phyloP scores from a whole-genome alignment of 352 stramenopile species.

The Phytophthora pseudosyringae region DNA sequence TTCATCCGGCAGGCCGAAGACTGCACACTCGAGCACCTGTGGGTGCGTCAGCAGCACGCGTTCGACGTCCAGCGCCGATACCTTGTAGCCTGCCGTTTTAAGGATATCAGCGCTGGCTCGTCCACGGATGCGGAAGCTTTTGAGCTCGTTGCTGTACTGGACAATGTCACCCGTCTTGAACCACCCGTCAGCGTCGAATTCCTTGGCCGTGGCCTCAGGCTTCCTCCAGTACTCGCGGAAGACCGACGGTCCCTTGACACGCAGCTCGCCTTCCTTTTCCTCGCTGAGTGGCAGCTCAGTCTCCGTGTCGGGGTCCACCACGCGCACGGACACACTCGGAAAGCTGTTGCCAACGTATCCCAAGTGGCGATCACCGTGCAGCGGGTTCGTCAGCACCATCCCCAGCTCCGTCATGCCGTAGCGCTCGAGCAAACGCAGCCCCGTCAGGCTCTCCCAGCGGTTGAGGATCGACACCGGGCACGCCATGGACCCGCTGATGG shows the following conservation, averaged over 20 bases:
- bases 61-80: constrained; percentile 93
- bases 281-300: constrained; percentile 41
- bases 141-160: constrained; percentile 65
- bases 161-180: constrained; percentile 93
- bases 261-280: constrained; percentile 78
- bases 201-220: constrained; percentile 81
- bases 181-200: constrained; percentile 87
- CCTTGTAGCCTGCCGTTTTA: constrained; percentile 93
- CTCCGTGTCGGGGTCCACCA: constrained; percentile 82
- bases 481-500: constrained; percentile 88
- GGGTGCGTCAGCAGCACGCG: constrained; percentile 84
- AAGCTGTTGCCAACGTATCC: constrained; percentile 89
- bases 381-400: constrained; percentile 92
- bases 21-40: constrained; percentile 79
- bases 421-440: constrained; percentile 85
- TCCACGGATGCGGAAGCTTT: constrained; percentile 91
- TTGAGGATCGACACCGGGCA: constrained; percentile 82
- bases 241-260: constrained; percentile 86
- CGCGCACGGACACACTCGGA: constrained; percentile 77
- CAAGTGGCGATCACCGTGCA: constrained; percentile 69
- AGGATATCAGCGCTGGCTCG: constrained; percentile 92
- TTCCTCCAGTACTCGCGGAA: constrained; percentile 91
- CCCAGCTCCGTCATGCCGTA: constrained; percentile 94
- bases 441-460: constrained; percentile 84
- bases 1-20: constrained; percentile 87